phyloP scores from a whole-genome alignment of 495 filamentous ascomycete genomes.

The Aspergillus heteromorphus region DNA sequence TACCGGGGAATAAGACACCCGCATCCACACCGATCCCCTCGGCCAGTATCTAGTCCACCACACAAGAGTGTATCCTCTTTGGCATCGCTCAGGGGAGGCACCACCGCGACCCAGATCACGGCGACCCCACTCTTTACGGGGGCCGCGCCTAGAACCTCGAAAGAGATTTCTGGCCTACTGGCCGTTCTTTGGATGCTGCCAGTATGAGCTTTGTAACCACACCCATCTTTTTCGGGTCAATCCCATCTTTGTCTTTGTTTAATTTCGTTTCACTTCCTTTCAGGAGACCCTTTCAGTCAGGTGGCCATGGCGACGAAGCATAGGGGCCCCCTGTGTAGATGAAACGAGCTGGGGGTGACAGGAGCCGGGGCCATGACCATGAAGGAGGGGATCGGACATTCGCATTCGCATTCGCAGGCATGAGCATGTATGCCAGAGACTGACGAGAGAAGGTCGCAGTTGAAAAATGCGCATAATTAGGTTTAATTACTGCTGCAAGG shows the following conservation, averaged over 20 bases:
- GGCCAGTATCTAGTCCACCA: background rate
- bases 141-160: background rate
- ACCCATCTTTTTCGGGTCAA: background rate
- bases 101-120: background rate
- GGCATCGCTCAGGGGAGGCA: background rate
- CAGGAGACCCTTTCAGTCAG: too few species aligned
- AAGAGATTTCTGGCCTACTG: background rate
- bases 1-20: background rate
- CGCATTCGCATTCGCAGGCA: too few species aligned
- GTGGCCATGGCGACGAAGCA: too few species aligned
- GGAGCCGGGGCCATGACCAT: too few species aligned
- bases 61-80: background rate
- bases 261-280: too few species aligned
- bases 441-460: background rate
- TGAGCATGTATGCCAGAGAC: background rate
- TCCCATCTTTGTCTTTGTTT: too few species aligned
- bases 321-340: too few species aligned
- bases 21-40: background rate
- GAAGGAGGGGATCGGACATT: too few species aligned
- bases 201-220: background rate
- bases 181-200: background rate
- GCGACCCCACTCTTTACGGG: background rate
- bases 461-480: background rate
- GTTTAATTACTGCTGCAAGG: background rate
- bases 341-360: too few species aligned